Percentiles rank a stretch among this genome's conserved stretches.
phyloP scores from a whole-genome alignment of 257 asterid species.

The Ballota nigra region DNA sequence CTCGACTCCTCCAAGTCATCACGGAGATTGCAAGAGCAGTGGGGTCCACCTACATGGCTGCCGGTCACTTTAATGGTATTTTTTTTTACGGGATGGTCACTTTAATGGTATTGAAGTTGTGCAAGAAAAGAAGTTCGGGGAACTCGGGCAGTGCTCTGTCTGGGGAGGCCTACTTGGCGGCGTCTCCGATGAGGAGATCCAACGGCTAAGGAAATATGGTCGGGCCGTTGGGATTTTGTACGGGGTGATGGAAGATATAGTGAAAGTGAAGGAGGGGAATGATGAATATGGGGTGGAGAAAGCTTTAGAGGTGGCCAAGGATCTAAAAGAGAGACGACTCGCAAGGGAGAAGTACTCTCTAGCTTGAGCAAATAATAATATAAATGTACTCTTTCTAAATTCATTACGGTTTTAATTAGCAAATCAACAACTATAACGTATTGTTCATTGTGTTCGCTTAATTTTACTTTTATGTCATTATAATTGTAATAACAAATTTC shows the following conservation, averaged over 20 bases:
- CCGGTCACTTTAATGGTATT: slow-evolving; percentile 73
- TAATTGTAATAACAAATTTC: too few species aligned
- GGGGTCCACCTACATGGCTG: slow-evolving; percentile 92
- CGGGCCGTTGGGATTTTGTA: slow-evolving; percentile 52
- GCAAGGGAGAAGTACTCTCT: too few species aligned
- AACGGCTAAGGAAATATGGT: slow-evolving; percentile 46
- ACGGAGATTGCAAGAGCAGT: slow-evolving; percentile 88
- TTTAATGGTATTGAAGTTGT: slow-evolving; percentile 66
- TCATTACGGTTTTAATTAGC: too few species aligned
- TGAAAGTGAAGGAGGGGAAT: slow-evolving; percentile 30
- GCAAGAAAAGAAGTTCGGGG: slow-evolving; percentile 74
- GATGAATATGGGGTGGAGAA: slow-evolving; percentile 63
- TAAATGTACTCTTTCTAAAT: too few species aligned
- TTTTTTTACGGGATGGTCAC: too few species aligned
- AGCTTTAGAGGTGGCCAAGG: slow-evolving; percentile 74
- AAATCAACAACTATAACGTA: too few species aligned
- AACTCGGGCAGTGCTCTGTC: slow-evolving; percentile 82
- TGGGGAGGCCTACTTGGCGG: slow-evolving; percentile 84
- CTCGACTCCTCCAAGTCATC: slow-evolving; percentile 55
- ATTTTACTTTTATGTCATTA: too few species aligned
- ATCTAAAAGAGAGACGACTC: slow-evolving; percentile 60
- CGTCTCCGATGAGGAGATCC: slow-evolving; percentile 80
- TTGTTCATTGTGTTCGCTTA: too few species aligned
- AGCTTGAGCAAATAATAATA: too few species aligned
- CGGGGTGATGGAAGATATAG: slow-evolving; percentile 58